Conservation (phyloP, 139 green algal species). For the Volvox reticuliferus region DNA sequence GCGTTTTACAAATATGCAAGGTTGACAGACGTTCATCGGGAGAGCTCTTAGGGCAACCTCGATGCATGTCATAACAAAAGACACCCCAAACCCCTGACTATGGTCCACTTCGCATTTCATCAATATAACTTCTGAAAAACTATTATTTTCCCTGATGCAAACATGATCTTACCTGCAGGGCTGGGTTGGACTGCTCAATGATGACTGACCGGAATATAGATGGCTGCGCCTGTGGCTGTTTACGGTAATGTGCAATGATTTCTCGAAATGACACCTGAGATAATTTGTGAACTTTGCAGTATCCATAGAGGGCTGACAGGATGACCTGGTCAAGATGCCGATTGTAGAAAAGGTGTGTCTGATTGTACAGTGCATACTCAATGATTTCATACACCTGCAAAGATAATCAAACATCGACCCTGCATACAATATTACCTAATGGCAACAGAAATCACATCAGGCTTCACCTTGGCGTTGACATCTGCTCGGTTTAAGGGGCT, state of each 20-base stretch:
- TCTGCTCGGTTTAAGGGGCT: constrained; percentile 33
- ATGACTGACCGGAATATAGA: constrained; percentile 84
- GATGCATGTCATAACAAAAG: no score
- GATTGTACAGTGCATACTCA: constrained; percentile 75
- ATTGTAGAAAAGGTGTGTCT: constrained; percentile 90
- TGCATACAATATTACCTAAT: no score
- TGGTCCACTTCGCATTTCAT: no score
- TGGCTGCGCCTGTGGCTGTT: constrained; percentile 78
- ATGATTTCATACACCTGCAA: constrained; percentile 76
- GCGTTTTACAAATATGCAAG: constrained; percentile 68
- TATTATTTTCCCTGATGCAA: constrained; percentile 76
- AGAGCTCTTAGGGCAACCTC: no score
- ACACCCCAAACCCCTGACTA: no score
- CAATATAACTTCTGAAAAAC: no score
- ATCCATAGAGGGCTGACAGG: constrained; percentile 90
- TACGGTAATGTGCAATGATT: constrained; percentile 89
- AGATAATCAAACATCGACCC: no score
- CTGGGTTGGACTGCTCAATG: constrained; percentile 68
- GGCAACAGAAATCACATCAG: no score
- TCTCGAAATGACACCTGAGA: constrained; percentile 82
- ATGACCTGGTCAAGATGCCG: constrained; percentile 94
- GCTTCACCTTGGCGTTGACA: constrained; percentile 35
- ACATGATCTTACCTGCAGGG: constrained; percentile 45
- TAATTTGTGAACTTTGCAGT: constrained; percentile 87
- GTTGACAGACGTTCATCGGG: constrained; percentile 76